These are phyloP conservation scores for Grosmannia huntii DNA, from an alignment of 2,329 filamentous ascomycete genomes.

Conservation along the genomic window DNA sequence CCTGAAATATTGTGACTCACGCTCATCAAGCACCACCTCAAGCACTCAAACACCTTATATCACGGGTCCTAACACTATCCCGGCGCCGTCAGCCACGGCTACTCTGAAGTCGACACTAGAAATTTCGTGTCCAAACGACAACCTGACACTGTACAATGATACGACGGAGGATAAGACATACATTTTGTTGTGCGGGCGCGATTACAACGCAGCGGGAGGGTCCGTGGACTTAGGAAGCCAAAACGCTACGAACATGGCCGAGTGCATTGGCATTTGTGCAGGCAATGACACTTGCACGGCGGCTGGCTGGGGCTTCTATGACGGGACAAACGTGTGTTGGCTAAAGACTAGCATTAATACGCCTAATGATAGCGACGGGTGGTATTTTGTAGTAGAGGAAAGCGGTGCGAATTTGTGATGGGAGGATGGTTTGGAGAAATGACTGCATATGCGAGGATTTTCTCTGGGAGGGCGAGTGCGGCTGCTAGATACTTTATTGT, in stretches of 20 bases:
- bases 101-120: not conserved
- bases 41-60: not conserved
- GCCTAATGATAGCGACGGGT: constrained; percentile 15
- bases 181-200: constrained; percentile 21
- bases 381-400: constrained; percentile 21
- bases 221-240: constrained; percentile 17
- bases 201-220: constrained; percentile 20
- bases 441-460: too few species aligned
- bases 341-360: constrained; percentile 21
- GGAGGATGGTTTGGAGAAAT: not conserved
- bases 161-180: constrained; percentile 13
- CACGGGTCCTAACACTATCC: not conserved
- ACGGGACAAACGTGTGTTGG: constrained; percentile 19
- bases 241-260: constrained; percentile 16
- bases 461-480: too few species aligned
- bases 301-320: constrained; percentile 22
- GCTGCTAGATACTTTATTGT: too few species aligned
- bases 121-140: constrained; percentile 20
- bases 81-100: not conserved
- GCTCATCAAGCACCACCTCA: too few species aligned
- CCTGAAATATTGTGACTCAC: too few species aligned
- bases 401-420: not conserved
- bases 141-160: constrained; percentile 20
- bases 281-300: constrained; percentile 17
- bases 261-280: constrained; percentile 21